phyloP scores from a whole-genome alignment of 2,329 filamentous ascomycete genomes.

The Aspergillus piperis region DNA sequence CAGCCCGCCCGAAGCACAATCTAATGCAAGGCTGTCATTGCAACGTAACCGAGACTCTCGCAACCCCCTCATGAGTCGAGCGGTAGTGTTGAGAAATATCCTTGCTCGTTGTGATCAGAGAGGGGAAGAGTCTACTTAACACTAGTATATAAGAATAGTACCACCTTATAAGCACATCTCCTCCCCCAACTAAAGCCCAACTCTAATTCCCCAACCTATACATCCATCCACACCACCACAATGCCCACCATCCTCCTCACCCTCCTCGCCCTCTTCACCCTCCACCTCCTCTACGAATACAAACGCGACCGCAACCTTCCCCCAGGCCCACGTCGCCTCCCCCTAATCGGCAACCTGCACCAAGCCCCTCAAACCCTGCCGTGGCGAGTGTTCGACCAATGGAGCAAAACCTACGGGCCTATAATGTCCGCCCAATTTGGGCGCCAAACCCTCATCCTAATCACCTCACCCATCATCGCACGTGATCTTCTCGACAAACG shows the following conservation, averaged over 20 bases:
- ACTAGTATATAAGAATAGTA: not conserved
- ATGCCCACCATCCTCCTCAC: not conserved
- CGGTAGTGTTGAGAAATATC: too few relatives aligned
- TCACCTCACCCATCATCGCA: conserved; percentile 54
- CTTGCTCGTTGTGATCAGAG: too few relatives aligned
- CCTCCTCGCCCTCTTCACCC: conserved; percentile 5
- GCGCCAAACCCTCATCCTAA: conserved; percentile 35
- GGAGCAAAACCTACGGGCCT: conserved; percentile 38
- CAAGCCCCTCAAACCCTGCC: conserved; percentile 27
- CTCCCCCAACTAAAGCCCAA: too few relatives aligned
- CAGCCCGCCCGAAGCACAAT: too few relatives aligned
- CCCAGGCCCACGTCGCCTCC: conserved; percentile 31
- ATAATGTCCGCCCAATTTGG: conserved; percentile 36
- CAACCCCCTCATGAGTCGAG: too few relatives aligned
- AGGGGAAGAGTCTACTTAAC: too few relatives aligned
- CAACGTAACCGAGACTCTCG: too few relatives aligned
- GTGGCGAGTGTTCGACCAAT: conserved; percentile 33
- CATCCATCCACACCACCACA: not conserved
- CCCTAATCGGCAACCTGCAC: conserved; percentile 37
- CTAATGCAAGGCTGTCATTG: too few relatives aligned
- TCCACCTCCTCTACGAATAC: conserved; percentile 17
- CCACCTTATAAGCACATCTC: not conserved
- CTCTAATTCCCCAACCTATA: not conserved
- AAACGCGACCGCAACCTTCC: conserved; percentile 23
- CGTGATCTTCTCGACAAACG: conserved; percentile 59